Evolutionary conservation across 768 basidiomycete genomes (phyloP).

Genomic region (Termitomyces eurrhizus): DNA sequence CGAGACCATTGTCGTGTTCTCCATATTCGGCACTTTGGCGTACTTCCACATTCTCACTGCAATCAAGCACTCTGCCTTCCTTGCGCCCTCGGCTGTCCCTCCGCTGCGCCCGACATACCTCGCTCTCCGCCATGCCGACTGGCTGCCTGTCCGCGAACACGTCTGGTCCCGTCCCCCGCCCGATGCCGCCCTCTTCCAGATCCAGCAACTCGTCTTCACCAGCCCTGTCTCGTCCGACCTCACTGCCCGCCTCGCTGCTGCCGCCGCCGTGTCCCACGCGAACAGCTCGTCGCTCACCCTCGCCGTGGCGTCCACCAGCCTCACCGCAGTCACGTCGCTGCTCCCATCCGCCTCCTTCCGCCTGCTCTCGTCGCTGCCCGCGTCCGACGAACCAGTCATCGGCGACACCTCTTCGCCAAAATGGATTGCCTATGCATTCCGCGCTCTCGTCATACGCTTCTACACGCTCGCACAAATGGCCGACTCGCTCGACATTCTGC

Average conservation of each 20-base stretch:
- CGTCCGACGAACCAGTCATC: constrained; percentile 27
- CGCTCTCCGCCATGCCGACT: constrained; percentile 49
- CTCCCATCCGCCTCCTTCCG: constrained; percentile 15
- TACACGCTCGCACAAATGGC: constrained; percentile 59
- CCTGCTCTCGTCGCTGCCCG: constrained; percentile 37
- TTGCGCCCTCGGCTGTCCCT: constrained; percentile 50
- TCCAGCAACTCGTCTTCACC: constrained; percentile 72
- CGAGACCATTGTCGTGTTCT: constrained; percentile 89
- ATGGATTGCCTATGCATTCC: constrained; percentile 87
- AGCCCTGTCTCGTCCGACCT: constrained; percentile 34
- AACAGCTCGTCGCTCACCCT: constrained; percentile 31
- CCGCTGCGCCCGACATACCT: constrained; percentile 55
- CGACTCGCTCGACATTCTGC: constrained; percentile 91
- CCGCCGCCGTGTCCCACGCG: constrained; percentile 19
- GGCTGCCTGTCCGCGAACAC: constrained; percentile 56
- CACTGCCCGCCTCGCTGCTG: constrained; percentile 18
- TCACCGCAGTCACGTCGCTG: constrained; percentile 16
- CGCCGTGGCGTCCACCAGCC: constrained; percentile 35
- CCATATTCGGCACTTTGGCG: constrained; percentile 84
- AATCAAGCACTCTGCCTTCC: constrained; percentile 84
- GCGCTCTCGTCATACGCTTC: constrained; percentile 21
- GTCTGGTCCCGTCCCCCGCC: constrained; percentile 41
- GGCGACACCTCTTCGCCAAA: constrained; percentile 75
- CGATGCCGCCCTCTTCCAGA: constrained; percentile 43
- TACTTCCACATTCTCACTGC: constrained; percentile 93